phyloP scores from a whole-genome alignment of 192 early-diverging fungal species.

The Mortierella hygrophila region DNA sequence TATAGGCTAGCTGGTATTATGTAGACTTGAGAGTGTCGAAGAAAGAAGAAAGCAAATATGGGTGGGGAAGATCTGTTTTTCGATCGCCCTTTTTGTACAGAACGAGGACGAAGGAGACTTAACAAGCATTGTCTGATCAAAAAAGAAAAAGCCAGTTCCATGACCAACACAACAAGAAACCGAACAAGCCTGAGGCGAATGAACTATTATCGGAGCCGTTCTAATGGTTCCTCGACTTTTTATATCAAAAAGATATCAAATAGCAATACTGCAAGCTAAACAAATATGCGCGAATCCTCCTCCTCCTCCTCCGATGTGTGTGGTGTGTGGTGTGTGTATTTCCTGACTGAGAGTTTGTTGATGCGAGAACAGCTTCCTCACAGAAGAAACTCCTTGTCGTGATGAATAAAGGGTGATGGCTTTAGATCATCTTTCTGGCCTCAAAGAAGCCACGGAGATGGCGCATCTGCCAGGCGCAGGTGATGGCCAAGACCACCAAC shows the following conservation, averaged over 20 bases:
- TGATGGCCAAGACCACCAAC: slow-evolving; percentile 78
- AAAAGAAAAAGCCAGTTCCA: background rate
- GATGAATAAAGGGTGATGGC: background rate
- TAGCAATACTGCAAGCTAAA: background rate
- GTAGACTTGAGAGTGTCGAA: no score
- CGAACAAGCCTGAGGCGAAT: background rate
- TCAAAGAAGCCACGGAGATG: slow-evolving; percentile 92
- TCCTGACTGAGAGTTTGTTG: background rate
- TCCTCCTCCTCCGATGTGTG: background rate
- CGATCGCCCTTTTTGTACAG: no score
- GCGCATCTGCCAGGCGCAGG: slow-evolving; percentile 90
- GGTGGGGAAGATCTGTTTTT: no score
- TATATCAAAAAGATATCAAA: background rate
- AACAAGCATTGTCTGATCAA: background rate
- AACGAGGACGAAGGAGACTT: background rate
- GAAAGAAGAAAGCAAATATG: no score
- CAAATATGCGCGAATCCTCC: background rate
- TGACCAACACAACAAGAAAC: background rate
- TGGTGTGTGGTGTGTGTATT: background rate
- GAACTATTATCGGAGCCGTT: background rate
- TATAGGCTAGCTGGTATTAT: no score
- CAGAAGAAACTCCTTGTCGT: background rate
- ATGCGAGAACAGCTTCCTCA: background rate
- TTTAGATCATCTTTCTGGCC: slow-evolving; percentile 90
- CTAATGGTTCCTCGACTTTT: background rate